Percentiles rank a stretch among this genome's conserved stretches.
Evolutionary conservation across 129 eudicot genomes (phyloP).

Genomic region (Lactuca saligna): DNA sequence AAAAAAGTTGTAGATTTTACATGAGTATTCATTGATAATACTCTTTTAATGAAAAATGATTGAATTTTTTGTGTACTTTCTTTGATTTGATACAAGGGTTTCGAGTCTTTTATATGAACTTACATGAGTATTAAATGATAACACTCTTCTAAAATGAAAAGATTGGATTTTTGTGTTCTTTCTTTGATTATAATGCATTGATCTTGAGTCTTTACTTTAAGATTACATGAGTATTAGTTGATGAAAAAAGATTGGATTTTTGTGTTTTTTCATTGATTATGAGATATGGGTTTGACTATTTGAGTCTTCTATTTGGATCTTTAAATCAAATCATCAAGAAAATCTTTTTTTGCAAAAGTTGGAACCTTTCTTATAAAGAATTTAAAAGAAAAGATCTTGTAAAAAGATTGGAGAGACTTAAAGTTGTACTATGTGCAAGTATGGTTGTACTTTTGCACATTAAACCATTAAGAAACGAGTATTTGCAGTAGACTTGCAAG

Average conservation of each 20-base stretch:
- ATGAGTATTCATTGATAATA: background rate
- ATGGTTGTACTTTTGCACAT: conserved; percentile 1
- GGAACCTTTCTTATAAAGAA: background rate
- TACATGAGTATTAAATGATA: too few relatives aligned
- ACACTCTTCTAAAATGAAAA: too few relatives aligned
- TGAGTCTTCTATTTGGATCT: background rate
- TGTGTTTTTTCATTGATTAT: too few relatives aligned
- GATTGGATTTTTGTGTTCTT: background rate
- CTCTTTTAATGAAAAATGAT: background rate
- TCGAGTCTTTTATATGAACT: too few relatives aligned
- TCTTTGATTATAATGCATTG: background rate
- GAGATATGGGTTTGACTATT: too few relatives aligned
- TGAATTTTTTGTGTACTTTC: too few relatives aligned
- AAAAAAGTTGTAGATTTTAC: conserved; percentile 20
- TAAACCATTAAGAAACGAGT: conserved; percentile 1
- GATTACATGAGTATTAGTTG: too few relatives aligned
- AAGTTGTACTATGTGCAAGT: background rate
- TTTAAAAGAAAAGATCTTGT: background rate
- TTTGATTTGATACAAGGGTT: too few relatives aligned
- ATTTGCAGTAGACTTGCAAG: conserved; percentile 23
- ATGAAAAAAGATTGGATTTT: too few relatives aligned
- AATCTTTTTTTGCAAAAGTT: background rate
- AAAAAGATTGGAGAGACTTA: conserved; percentile 5
- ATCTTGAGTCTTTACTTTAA: background rate
- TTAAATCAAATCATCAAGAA: background rate